Percentiles rank a stretch among this genome's conserved stretches.
phyloP scores from a whole-genome alignment of 768 basidiomycete species.

The Gloeophyllum trabeum region DNA sequence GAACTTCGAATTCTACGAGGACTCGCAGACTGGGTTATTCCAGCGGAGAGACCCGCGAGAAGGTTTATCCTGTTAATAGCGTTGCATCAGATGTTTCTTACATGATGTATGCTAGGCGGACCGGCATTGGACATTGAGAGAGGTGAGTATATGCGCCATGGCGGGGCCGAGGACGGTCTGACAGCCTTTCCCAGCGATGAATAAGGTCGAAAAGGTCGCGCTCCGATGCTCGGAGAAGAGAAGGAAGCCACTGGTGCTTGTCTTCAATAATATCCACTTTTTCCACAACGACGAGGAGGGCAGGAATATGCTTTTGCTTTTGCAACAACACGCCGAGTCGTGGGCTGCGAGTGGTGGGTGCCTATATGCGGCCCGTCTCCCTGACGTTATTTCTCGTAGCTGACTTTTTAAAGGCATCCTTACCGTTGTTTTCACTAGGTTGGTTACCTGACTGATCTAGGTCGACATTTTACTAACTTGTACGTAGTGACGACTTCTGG shows the following conservation, averaged over 20 bases:
- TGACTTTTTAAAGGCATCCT: slow-evolving; percentile 39
- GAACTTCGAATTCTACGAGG: slow-evolving; percentile 81
- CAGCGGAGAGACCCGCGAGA: slow-evolving; percentile 77
- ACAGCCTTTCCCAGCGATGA: slow-evolving; percentile 37
- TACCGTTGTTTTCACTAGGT: slow-evolving; percentile 74
- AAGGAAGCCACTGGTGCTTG: slow-evolving; percentile 63
- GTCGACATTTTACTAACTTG: too few species aligned
- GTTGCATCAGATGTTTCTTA: slow-evolving; percentile 5
- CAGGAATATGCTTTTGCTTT: slow-evolving; percentile 66
- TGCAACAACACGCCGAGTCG: slow-evolving; percentile 77
- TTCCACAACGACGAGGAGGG: slow-evolving; percentile 74
- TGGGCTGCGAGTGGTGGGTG: slow-evolving; percentile 68
- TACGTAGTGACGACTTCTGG: slow-evolving; percentile 72
- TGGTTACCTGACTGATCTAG: slow-evolving; percentile 17
- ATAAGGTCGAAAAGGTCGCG: slow-evolving; percentile 81
- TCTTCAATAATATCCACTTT: slow-evolving; percentile 72
- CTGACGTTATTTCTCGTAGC: slow-evolving; percentile 4
- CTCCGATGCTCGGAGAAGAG: slow-evolving; percentile 44
- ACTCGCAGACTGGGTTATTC: slow-evolving; percentile 71
- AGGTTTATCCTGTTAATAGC: slow-evolving; percentile 25
- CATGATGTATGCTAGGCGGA: slow-evolving; percentile 33
- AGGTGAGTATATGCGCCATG: slow-evolving; percentile 25
- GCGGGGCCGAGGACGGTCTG: neutral
- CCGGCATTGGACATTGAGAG: slow-evolving; percentile 76
- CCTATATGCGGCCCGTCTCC: slow-evolving; percentile 4